Evolutionary conservation across 2,329 filamentous ascomycete species (phyloP), one percentile per base, ranked within the genome.

Genomic region (Alternaria longipes): DNA sequence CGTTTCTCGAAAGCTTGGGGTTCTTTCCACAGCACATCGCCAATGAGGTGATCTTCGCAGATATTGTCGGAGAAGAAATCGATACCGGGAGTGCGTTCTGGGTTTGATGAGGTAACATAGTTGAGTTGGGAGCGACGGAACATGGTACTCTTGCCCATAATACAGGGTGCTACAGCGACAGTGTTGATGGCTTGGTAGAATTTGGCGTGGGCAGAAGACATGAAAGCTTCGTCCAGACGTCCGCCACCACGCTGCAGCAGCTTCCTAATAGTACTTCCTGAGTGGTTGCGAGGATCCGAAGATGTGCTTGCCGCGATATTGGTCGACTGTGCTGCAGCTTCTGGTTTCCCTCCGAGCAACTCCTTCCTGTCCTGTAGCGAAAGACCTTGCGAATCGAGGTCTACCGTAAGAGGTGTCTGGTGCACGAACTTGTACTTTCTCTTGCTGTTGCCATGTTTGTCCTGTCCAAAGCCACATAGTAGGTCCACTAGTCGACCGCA

Each of bases 161-260:
- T 91, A 79, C 95, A 99, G 8, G 96, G 95, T 0, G 95, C 95
- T 54, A 98, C 82, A 4, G 91, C 86, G 16, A 97, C 92, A 0
- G 92, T 92, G 80, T 98, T 98, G 85, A 99, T 99, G 63, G 94
- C 95, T 8, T 90, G 91, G 82, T 99, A 99, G 84, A 99, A 98
- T 76, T 99, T 99, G 70, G 93, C 93, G 78, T 99, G 95, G 0
- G 93, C 89, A 0, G 93, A 95, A 0, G 93, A 90, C 85, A 99
- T 91, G 81, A 98, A 99, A 79, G 94, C 88, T 76, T 99, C 95
- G 76, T 99, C 95, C 0, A 99, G 84, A 0, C 93, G 87, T 6
- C 93, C 94, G 22, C 96, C 95, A 36, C 89, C 89, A 38, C 76
- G 72, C 47, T 78, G 74, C n/a, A 75, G 45, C 7, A 78, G 64